Evolutionary conservation across 345 rosid species (phyloP).

Genomic region (Arabis hirsuta): DNA sequence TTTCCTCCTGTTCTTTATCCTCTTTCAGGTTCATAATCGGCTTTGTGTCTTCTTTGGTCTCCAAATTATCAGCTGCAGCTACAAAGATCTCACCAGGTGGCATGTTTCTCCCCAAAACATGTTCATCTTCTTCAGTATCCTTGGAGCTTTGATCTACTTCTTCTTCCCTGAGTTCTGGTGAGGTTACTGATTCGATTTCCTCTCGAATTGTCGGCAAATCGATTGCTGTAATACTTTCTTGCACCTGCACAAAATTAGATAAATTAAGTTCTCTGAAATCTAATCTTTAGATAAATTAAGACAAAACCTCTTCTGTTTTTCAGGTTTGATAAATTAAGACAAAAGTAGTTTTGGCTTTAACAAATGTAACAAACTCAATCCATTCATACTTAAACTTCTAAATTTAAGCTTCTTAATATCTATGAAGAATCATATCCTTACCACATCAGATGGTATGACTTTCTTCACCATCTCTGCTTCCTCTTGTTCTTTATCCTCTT

Average conservation of each 20-base stretch:
- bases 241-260: constrained; percentile 3
- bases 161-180: background rate
- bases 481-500: constrained; percentile 32
- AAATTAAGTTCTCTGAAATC: constrained; percentile 13
- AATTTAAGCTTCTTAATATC: constrained; percentile 7
- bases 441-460: constrained; percentile 49
- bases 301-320: constrained; percentile 16
- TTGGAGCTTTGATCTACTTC: background rate
- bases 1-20: constrained; percentile 19
- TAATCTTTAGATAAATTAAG: constrained; percentile 6
- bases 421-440: constrained; percentile 36
- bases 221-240: background rate
- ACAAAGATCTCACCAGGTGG: background rate
- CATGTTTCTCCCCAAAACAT: background rate
- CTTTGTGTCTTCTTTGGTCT: constrained; percentile 13
- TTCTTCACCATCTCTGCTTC: constrained; percentile 38
- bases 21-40: constrained; percentile 9
- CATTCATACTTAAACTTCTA: constrained; percentile 4
- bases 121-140: constrained; percentile 7
- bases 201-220: background rate
- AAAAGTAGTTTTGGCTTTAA: constrained; percentile 20
- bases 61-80: constrained; percentile 16
- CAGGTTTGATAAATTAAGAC: constrained; percentile 14
- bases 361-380: background rate
- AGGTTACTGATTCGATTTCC: background rate